Percentiles rank a stretch among this genome's conserved stretches.
Conservation (phyloP, 768 basidiomycete species). For the Megacollybia marginata region DNA sequence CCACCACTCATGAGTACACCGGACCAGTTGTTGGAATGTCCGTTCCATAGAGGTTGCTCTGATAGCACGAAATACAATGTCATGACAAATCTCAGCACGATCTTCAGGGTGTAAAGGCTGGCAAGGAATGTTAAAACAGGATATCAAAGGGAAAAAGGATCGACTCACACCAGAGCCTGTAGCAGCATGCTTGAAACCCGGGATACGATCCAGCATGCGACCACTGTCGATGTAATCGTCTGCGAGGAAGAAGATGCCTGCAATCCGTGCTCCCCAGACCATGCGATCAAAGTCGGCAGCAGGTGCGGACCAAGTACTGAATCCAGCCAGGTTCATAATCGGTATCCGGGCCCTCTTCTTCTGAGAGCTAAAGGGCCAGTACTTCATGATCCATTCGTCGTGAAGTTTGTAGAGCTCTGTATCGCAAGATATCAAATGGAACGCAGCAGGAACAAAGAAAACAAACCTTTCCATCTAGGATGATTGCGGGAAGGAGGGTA, state of each 20-base stretch:
- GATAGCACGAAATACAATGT: conserved; percentile 8
- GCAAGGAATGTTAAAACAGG: not conserved
- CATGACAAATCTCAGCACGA: conserved; percentile 8
- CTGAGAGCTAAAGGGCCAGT: conserved; percentile 4
- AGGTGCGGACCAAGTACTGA: conserved; percentile 8
- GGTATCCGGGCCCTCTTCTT: conserved; percentile 4
- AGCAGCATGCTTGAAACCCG: conserved; percentile 3
- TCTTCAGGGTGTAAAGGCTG: conserved; percentile 6
- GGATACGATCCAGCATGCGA: conserved; percentile 5
- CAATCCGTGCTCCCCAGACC: conserved; percentile 7
- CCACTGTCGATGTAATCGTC: conserved; percentile 7
- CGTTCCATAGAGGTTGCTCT: conserved; percentile 8
- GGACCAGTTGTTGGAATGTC: conserved; percentile 6
- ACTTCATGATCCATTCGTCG: conserved; percentile 9
- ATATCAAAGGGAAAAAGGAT: no score
- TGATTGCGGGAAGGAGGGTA: conserved; percentile 4
- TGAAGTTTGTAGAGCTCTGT: conserved; percentile 6
- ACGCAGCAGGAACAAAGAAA: no score
- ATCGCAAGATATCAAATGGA: no score
- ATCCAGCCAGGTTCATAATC: conserved; percentile 7
- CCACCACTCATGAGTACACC: conserved; percentile 7
- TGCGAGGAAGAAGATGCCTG: conserved; percentile 6
- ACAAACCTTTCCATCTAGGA: conserved; percentile 9
- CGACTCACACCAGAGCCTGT: conserved; percentile 6
- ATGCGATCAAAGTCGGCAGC: conserved; percentile 8